Evolutionary conservation across 331 rosid genomes (phyloP).

Genomic region (Rosa hybrid): DNA sequence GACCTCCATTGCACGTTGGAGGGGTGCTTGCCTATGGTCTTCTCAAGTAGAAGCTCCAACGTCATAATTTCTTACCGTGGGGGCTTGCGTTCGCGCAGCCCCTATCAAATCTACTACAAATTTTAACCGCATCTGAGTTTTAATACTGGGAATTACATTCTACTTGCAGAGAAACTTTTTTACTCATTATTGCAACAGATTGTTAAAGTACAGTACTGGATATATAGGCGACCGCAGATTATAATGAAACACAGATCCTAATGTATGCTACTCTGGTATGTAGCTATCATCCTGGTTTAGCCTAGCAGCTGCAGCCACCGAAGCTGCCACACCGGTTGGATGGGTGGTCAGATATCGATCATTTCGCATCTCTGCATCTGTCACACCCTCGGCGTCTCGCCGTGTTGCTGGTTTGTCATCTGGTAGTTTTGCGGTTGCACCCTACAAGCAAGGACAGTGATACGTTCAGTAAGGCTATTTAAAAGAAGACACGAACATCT

Average conservation of each 20-base stretch:
- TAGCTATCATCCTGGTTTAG: slow-evolving; percentile 34
- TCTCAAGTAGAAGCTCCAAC: slow-evolving; percentile 42
- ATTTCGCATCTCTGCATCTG: slow-evolving; percentile 61
- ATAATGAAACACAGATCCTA: too few species aligned
- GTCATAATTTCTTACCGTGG: slow-evolving; percentile 46
- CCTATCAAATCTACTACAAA: not conserved
- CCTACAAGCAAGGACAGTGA: slow-evolving; percentile 27
- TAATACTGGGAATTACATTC: too few species aligned
- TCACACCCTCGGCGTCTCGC: slow-evolving; percentile 58
- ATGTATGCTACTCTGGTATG: not conserved
- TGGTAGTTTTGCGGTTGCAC: slow-evolving; percentile 47
- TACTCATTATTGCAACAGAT: too few species aligned
- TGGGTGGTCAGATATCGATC: slow-evolving; percentile 50
- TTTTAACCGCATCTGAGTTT: too few species aligned
- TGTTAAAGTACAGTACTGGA: too few species aligned
- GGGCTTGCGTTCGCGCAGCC: slow-evolving; percentile 40
- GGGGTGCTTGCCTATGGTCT: slow-evolving; percentile 47
- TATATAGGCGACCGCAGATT: too few species aligned
- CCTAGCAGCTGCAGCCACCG: slow-evolving; percentile 64
- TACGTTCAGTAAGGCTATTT: not conserved
- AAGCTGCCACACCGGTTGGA: slow-evolving; percentile 55
- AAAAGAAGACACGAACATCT: not conserved
- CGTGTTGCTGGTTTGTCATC: slow-evolving; percentile 48
- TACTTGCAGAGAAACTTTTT: too few species aligned
- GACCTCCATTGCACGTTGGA: slow-evolving; percentile 47